Evolutionary conservation across 2,329 filamentous ascomycete genomes (phyloP).

Genomic region (Fusarium concolor): DNA sequence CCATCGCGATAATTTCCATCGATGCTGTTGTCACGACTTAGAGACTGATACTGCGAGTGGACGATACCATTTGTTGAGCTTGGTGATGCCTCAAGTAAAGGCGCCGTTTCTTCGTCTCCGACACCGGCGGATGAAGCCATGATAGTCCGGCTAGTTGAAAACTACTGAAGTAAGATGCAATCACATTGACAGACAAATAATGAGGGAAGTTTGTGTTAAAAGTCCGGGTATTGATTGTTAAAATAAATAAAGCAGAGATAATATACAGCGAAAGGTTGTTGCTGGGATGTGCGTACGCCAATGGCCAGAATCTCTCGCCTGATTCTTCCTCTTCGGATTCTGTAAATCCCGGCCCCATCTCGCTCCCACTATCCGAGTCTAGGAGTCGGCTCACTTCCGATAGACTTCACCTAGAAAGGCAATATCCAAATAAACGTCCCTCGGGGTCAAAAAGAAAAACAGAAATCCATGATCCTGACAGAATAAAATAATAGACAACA

Average conservation of each 20-base stretch:
- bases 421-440: neutral
- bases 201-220: neutral
- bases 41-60: conserved; percentile 1
- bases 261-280: neutral
- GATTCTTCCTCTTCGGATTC: conserved; percentile 22
- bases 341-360: conserved; percentile 5
- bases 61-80: neutral
- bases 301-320: neutral
- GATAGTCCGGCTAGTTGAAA: neutral
- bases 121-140: conserved; percentile 26
- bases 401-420: conserved; percentile 9
- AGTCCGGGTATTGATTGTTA: neutral
- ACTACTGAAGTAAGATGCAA: neutral
- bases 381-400: conserved; percentile 22
- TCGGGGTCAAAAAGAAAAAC: too few relatives aligned
- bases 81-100: conserved; percentile 17
- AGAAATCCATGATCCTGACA: too few relatives aligned
- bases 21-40: neutral
- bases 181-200: neutral
- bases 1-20: neutral
- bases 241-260: neutral
- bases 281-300: neutral
- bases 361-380: conserved; percentile 13
- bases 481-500: too few relatives aligned
- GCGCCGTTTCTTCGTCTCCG: conserved; percentile 30